Conservation (phyloP, 495 filamentous ascomycete species). For the Astrothelium subdiscretum region DNA sequence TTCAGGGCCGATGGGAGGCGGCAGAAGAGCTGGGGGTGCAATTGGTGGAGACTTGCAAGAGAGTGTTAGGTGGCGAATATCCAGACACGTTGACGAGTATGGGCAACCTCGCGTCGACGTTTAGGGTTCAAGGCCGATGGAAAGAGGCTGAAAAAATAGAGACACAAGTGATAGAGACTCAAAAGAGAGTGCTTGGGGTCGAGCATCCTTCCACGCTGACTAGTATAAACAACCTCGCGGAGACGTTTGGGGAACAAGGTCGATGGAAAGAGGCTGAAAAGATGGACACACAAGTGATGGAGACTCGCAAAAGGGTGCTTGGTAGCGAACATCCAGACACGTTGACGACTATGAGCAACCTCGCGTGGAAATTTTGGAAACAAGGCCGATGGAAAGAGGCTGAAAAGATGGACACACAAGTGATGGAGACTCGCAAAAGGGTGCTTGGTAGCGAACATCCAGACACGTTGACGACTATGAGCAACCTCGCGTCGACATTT, state of each 20-base stretch:
- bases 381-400: constrained; percentile 6
- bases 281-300: background rate
- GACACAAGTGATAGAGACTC: constrained; percentile 5
- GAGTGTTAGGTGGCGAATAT: constrained; percentile 5
- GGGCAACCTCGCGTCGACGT: constrained; percentile 1
- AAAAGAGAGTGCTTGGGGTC: constrained; percentile 1
- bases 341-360: constrained; percentile 6
- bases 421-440: constrained; percentile 4
- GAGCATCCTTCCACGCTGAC: constrained; percentile 7
- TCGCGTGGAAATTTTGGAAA: background rate
- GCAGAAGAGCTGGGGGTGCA: background rate
- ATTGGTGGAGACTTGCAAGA: constrained; percentile 1
- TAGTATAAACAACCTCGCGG: background rate
- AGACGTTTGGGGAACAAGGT: background rate
- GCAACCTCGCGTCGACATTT: constrained; percentile 7
- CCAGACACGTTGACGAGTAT: background rate
- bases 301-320: constrained; percentile 10
- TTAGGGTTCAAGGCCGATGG: constrained; percentile 4
- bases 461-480: constrained; percentile 6
- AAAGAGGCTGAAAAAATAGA: constrained; percentile 13
- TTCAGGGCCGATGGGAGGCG: background rate
- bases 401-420: background rate
- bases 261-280: constrained; percentile 3
- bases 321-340: constrained; percentile 11
- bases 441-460: constrained; percentile 9